Percentiles rank a stretch among this genome's conserved stretches.
Evolutionary conservation across 225 moss, liverwort and hornwort genomes (phyloP).

Genomic region (Polytrichum formosum): DNA sequence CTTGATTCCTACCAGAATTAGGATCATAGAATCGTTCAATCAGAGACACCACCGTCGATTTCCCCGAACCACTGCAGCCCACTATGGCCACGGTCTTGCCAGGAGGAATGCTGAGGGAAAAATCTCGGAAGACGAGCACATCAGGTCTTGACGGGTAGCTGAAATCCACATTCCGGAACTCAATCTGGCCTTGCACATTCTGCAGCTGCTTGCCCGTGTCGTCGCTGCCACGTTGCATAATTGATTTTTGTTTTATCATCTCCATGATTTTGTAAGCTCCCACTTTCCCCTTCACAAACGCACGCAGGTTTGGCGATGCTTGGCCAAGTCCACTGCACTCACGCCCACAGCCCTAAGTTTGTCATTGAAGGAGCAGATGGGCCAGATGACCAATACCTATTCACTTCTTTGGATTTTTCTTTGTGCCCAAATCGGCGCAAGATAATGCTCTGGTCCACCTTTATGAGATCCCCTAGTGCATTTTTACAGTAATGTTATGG

Average conservation of each 20-base stretch:
- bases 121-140: conserved; percentile 18
- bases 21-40: conserved; percentile 43
- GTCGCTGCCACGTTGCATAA: background rate
- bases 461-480: too few species aligned
- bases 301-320: conserved; percentile 23
- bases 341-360: background rate
- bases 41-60: conserved; percentile 33
- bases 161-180: conserved; percentile 35
- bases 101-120: conserved; percentile 26
- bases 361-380: too few species aligned
- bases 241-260: conserved; percentile 7
- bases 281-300: conserved; percentile 27
- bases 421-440: too few species aligned
- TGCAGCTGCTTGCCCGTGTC: background rate
- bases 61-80: conserved; percentile 42
- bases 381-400: too few species aligned
- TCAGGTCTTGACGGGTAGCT: conserved; percentile 29
- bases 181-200: conserved; percentile 31
- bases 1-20: conserved; percentile 17
- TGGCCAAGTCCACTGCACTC: conserved; percentile 39
- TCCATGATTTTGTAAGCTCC: conserved; percentile 35
- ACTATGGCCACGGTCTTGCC: conserved; percentile 44
- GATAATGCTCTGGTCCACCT: too few species aligned
- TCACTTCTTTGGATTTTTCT: too few species aligned
- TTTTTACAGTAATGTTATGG: too few species aligned